Conservation (phyloP, 2,329 filamentous ascomycete species). For the Echinosphaeria canescens region DNA sequence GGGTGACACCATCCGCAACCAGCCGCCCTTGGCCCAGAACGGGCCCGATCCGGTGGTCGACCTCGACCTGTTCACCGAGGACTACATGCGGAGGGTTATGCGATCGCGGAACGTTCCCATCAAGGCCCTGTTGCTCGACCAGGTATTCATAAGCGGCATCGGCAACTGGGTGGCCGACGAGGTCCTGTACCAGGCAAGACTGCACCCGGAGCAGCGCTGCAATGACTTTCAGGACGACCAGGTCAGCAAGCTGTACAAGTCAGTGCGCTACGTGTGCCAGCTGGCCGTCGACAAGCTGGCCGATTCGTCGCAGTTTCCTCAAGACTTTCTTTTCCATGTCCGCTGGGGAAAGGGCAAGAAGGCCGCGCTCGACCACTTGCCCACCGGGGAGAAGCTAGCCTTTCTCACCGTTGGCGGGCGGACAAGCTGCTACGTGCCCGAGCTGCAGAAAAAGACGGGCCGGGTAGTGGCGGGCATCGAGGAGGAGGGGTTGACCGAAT, state of each 20-base stretch:
- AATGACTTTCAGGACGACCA: conserved; percentile 57
- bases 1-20: conserved; percentile 50
- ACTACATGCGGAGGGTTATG: conserved; percentile 54
- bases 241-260: conserved; percentile 46
- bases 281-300: conserved; percentile 59
- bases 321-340: conserved; percentile 73
- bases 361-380: conserved; percentile 39
- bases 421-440: conserved; percentile 76
- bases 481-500: no score
- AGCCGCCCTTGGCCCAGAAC: conserved; percentile 70
- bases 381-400: conserved; percentile 66
- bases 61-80: conserved; percentile 50
- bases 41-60: conserved; percentile 86
- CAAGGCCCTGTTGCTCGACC: conserved; percentile 75
- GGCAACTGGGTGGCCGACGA: conserved; percentile 98
- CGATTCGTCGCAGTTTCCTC: conserved; percentile 67
- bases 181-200: conserved; percentile 66
- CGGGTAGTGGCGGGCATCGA: conserved; percentile 18
- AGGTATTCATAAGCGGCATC: conserved; percentile 74
- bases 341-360: conserved; percentile 84
- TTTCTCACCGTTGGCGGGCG: conserved; percentile 80
- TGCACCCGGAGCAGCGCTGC: conserved; percentile 88
- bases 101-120: conserved; percentile 61
- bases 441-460: conserved; percentile 60
- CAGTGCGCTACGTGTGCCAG: conserved; percentile 59